These are phyloP conservation scores for Kwoniella shivajii DNA, from an alignment of 1,284 basidiomycete genomes.

Conservation along the genomic window DNA sequence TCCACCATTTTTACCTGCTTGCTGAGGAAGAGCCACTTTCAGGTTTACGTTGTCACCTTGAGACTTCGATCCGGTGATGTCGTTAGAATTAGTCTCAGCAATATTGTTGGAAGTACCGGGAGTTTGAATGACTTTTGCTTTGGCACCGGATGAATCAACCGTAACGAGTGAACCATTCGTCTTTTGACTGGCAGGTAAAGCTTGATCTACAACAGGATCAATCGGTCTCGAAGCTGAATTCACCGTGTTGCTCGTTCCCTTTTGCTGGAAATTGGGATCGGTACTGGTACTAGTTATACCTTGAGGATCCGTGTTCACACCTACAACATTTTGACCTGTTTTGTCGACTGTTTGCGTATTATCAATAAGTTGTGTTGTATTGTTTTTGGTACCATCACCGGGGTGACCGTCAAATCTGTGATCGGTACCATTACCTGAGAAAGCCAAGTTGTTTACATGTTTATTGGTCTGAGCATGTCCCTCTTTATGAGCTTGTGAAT, in stretches of 20 bases:
- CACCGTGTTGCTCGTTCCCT: not conserved
- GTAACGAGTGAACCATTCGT: not conserved
- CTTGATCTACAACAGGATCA: slow-evolving; percentile 2
- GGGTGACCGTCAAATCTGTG: slow-evolving; percentile 2
- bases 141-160: not conserved
- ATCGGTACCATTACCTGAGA: not conserved
- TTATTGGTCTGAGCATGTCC: slow-evolving; percentile 1
- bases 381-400: not conserved
- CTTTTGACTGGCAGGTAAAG: slow-evolving; percentile 6
- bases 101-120: slow-evolving; percentile 13
- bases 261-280: no score
- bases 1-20: not conserved
- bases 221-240: not conserved
- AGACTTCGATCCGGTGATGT: slow-evolving; percentile 1
- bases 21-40: slow-evolving; percentile 10
- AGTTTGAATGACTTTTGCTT: slow-evolving; percentile 14
- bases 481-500: not conserved
- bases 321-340: not conserved
- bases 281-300: not conserved
- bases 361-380: not conserved
- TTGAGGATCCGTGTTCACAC: not conserved
- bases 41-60: slow-evolving; percentile 8
- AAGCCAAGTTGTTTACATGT: slow-evolving; percentile 2
- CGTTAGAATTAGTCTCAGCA: slow-evolving; percentile 7
- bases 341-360: not conserved